Base-by-base conservation (phyloP, 2,329 filamentous ascomycete genomes). In the Alternaria panax region DNA sequence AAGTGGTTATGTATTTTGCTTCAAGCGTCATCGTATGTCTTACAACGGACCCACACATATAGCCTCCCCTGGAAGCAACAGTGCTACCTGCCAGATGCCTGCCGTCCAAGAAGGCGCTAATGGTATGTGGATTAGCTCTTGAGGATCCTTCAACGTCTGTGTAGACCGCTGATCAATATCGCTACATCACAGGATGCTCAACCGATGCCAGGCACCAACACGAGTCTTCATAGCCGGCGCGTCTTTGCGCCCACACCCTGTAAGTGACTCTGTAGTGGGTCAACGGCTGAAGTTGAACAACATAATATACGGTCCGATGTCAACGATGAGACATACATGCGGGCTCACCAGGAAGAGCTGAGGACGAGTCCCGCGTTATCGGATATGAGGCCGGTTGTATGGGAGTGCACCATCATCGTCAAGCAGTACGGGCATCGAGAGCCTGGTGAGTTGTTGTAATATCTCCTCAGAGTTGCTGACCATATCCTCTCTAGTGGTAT, bases 71-170 rank as follows among this genome's bases (percentile, higher is more conserved):
- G 36, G 18, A 36, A 36, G 34, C 50, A 40, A 28, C 24, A 56
- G 28, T 30, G 32, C 30, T 51, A 50, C 45, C 32, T 59, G 43
- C 46, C 30, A n/a, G 45, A 38, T 57, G 46, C 53, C 40, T 51
- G 53, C 48, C 24, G 38, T 43, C 53, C 57, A 57, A 60, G 46
- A 57, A 42, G 45, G 42, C 57, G 57, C 57, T 57, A 57, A 42
- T 18, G 30, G 16, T 30, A 30, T 47, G 32, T 34, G 38, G 28
- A 32, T 27, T 34, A 20, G 25, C 27, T 47, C 16, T 46, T 32
- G 20, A 24, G n/a, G 25, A 52, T n/a, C 46, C 41, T 30, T 42
- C 41, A 47, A 32, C 20, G 22, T 27, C 27, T 46, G 38, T 46
- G 30, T 47, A 24, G 18, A 25, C 53, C 40, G 57, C 41, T 60